Base-by-base conservation (phyloP, 768 basidiomycete genomes). In the Termitomyces sp. region DNA sequence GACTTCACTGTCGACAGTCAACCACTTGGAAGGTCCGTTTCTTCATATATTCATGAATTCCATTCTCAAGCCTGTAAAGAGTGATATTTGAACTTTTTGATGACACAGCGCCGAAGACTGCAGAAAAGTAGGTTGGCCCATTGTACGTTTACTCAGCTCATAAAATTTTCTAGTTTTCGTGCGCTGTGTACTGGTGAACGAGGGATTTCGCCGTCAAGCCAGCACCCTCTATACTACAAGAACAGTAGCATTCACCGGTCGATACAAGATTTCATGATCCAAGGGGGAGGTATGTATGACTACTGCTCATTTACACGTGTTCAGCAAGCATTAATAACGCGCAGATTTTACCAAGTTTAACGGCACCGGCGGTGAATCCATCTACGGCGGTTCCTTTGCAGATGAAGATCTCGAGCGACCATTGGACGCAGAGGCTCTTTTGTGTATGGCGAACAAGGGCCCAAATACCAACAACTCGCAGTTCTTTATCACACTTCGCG, bases 391-490 rank as follows among this genome's bases (percentile, higher is more conserved):
- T 6, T 77, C 82, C 28, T 95, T 95, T 64, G 73, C 77, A 12
- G 93, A 95, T 67, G 93, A 95, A 71, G 83, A 92, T 68, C 74
- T 93, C 35, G 75, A 77, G 44, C 79, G 76, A 35, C 77, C 82
- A 0, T 72, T 92, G 23, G 88, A 93, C 63, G 71, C 82, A 0
- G 82, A 84, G 67, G 92, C 86, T 74, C 74, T 95, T 30, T 75
- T 96, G 12, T 92, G 91, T 66, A 96, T 95, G 94, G 93, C 93
- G 10, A 96, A 96, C 70, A 82, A 82, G 63, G 90, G 90, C 3
- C 85, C 88, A 0, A 77, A 89, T 71, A 95, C 93, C 38, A 95
- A 95, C 63, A 86, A 87, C 40, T 90, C 88, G 1, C 93, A 95
- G 63, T 95, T 89, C 69, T 95, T 95, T 69, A 77, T 95, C 61